Evolutionary conservation across 371 early-diverging fungal species (phyloP).

Genomic region (Mortierella sp.): DNA sequence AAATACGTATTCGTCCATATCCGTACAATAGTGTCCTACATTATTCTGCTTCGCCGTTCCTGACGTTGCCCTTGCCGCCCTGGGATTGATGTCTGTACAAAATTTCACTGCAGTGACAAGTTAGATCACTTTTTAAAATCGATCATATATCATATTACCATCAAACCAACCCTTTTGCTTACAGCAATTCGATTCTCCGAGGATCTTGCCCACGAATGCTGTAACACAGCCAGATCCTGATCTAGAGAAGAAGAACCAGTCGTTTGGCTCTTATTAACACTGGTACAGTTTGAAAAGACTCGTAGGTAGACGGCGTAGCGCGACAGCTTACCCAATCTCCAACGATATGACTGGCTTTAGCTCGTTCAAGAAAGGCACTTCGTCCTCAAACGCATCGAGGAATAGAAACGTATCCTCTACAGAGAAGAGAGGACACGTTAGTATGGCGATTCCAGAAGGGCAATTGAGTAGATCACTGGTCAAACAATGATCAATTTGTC

Average conservation of each 20-base stretch:
- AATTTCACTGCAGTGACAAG: conserved; percentile 59
- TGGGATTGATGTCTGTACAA: conserved; percentile 88
- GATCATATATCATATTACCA: neutral
- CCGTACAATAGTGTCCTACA: too few species aligned
- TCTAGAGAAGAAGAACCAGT: conserved; percentile 52
- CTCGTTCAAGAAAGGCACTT: conserved; percentile 63
- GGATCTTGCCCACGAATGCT: conserved; percentile 75
- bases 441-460: too few species aligned
- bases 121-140: too few species aligned
- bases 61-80: conserved; percentile 74
- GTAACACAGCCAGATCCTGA: conserved; percentile 92
- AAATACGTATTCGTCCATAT: too few species aligned
- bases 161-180: neutral
- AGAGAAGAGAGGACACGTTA: neutral
- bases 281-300: neutral
- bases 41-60: conserved; percentile 72
- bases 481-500: neutral
- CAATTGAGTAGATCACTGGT: too few species aligned
- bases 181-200: conserved; percentile 61
- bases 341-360: conserved; percentile 76
- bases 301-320: too few species aligned
- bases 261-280: too few species aligned
- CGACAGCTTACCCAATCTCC: conserved; percentile 81
- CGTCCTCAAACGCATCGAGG: conserved; percentile 91
- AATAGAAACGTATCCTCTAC: conserved; percentile 94